Conservation (phyloP, 2,329 filamentous ascomycete species). For the Aspergillus fischeri region DNA sequence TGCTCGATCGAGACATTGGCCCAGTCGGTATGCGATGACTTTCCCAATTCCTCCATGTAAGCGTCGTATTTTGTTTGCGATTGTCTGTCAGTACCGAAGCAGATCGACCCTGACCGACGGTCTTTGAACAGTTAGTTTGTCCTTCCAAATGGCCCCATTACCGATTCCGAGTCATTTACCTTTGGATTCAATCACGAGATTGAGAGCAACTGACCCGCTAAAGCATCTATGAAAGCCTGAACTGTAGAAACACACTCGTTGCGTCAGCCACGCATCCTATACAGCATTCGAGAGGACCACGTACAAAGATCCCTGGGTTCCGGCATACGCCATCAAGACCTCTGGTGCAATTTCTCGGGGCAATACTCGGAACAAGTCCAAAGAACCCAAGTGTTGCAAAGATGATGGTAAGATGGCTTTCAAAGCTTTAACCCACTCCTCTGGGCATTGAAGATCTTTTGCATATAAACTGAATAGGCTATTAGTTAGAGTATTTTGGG, state of each 20-base stretch:
- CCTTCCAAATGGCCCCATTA: background rate
- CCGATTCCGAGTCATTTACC: slow-evolving; percentile 11
- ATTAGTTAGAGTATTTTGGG: slow-evolving; percentile 4
- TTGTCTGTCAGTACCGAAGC: slow-evolving; percentile 33
- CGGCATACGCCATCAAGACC: slow-evolving; percentile 37
- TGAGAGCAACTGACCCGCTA: slow-evolving; percentile 33
- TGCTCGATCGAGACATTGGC: slow-evolving; percentile 26
- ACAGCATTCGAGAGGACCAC: slow-evolving; percentile 2
- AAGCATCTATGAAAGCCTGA: slow-evolving; percentile 37
- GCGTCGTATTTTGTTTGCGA: slow-evolving; percentile 31
- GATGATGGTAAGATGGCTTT: slow-evolving; percentile 27
- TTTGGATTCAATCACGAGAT: slow-evolving; percentile 31
- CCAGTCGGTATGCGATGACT: slow-evolving; percentile 35
- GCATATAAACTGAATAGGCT: slow-evolving; percentile 31
- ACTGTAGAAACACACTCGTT: slow-evolving; percentile 11
- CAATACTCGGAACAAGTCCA: slow-evolving; percentile 33
- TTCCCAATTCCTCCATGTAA: slow-evolving; percentile 31
- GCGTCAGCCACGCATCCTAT: background rate
- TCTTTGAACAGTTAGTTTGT: slow-evolving; percentile 10
- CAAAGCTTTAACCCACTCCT: slow-evolving; percentile 28
- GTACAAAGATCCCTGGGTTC: slow-evolving; percentile 29
- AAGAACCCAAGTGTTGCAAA: slow-evolving; percentile 29
- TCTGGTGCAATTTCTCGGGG: slow-evolving; percentile 32
- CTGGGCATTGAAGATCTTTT: slow-evolving; percentile 31
- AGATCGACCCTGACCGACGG: slow-evolving; percentile 22